Conservation (phyloP, 139 green algal genomes). For the Asterochloris sp. region DNA sequence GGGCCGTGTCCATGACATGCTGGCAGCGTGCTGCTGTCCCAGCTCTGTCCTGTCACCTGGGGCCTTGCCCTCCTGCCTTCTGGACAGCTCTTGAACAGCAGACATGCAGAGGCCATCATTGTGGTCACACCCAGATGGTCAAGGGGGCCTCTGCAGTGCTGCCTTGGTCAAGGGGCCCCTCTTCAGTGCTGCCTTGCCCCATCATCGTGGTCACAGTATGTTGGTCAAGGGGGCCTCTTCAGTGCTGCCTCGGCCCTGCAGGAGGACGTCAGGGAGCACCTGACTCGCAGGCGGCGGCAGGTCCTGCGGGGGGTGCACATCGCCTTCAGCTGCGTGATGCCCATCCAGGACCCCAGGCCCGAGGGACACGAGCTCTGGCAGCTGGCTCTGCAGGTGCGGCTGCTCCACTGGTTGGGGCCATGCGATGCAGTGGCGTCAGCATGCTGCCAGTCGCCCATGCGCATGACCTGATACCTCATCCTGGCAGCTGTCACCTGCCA, state of each 20-base stretch:
- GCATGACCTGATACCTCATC: neutral
- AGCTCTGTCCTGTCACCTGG: too few relatives aligned
- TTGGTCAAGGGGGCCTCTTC: too few relatives aligned
- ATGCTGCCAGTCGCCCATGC: neutral
- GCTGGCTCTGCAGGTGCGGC: slow-evolving; percentile 44
- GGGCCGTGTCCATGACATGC: too few relatives aligned
- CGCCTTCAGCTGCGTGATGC: slow-evolving; percentile 75
- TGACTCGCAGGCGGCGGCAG: slow-evolving; percentile 26
- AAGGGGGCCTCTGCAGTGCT: too few relatives aligned
- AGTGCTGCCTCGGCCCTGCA: too few relatives aligned
- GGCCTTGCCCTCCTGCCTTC: too few relatives aligned
- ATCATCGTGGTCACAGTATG: slow-evolving; percentile 7
- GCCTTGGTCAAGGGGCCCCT: neutral
- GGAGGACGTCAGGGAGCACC: slow-evolving; percentile 36
- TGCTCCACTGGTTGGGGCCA: neutral
- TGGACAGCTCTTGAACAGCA: too few relatives aligned
- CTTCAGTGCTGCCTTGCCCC: slow-evolving; percentile 19
- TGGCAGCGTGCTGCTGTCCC: too few relatives aligned
- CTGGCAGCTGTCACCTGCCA: slow-evolving; percentile 1
- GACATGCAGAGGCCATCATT: too few relatives aligned
- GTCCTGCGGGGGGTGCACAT: slow-evolving; percentile 59
- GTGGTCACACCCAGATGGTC: too few relatives aligned
- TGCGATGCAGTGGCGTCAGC: neutral
- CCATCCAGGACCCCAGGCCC: slow-evolving; percentile 36
- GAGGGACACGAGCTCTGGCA: slow-evolving; percentile 70